Evolutionary conservation across 1,284 basidiomycete genomes (phyloP), one percentile per base, ranked within the genome.

Genomic region (Tetrapyrgos nigripes): DNA sequence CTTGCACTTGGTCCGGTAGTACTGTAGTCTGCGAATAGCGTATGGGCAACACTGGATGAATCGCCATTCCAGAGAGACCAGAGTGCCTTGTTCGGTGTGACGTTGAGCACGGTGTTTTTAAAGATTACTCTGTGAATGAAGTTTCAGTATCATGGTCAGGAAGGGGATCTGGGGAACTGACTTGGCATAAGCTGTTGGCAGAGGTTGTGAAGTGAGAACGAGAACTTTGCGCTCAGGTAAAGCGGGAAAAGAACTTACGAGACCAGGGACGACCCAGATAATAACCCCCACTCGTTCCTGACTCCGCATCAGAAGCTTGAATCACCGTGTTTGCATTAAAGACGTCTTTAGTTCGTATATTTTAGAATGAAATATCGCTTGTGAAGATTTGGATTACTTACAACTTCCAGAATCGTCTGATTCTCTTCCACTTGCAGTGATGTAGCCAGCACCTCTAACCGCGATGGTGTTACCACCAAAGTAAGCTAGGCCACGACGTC

Each of bases 191-290:
- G 40, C 70, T 66, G 47, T 68, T 63, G 71, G 66, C n/a, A n/a
- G 19, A 24, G 23, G 21, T 47, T 8, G 11, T 45, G 50, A 14
- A 53, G 10, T 26, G 50, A 35, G 6, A 48, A 50, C 19, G 50
- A 17, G 43, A 51, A 17, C 53, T 17, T 55, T 49, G 28, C 21
- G n/a, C 52, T n/a, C 11, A 1, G 27, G 33, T 14, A 27, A 6
- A n/a, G n/a, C n/a, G n/a, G n/a, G 5, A 29, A 29, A 9, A 17
- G 4, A 40, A 58, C 64, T 63, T 47, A 78, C 77, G 71, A 70
- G 70, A 74, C 84, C 84, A 85, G 33, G 84, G 84, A 6, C 84
- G 70, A 24, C 84, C 83, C 17, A 85, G 73, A 67, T 73, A 83
- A 19, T 74, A 70, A 3, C 76, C 73, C 19, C 73, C 75, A 19